phyloP scores from a whole-genome alignment of 495 filamentous ascomycete species.

The Bryoglossum gracile region DNA sequence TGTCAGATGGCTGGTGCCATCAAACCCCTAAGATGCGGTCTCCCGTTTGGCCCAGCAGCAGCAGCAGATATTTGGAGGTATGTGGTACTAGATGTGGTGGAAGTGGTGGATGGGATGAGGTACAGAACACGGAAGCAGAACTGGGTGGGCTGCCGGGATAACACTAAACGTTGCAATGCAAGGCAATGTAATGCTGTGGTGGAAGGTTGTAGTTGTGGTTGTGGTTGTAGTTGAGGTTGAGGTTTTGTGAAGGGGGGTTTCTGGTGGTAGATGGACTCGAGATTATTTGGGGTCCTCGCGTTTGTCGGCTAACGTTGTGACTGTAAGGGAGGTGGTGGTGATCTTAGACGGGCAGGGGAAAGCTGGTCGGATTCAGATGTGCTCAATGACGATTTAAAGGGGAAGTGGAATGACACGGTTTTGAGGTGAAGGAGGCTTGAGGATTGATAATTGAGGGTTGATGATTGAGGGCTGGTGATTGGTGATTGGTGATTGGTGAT shows the following conservation, averaged over 20 bases:
- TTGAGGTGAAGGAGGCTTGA: neutral
- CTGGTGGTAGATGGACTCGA: conserved; percentile 5
- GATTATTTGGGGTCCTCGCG: conserved; percentile 5
- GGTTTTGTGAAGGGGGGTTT: too few species aligned
- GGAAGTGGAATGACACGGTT: neutral
- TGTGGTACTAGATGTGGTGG: too few species aligned
- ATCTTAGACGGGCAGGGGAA: conserved; percentile 3
- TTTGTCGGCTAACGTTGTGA: too few species aligned
- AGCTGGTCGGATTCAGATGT: neutral
- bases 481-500: too few species aligned
- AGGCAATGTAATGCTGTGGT: neutral
- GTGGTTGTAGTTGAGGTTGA: too few species aligned
- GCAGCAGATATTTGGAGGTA: neutral
- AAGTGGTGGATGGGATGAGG: too few species aligned
- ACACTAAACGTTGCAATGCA: neutral
- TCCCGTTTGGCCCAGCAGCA: conserved; percentile 1
- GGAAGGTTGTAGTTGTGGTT: neutral
- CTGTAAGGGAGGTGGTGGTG: neutral
- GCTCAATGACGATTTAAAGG: neutral
- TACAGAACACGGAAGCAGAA: too few species aligned
- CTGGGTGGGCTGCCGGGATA: too few species aligned
- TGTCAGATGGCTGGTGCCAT: conserved; percentile 20
- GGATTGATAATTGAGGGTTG: too few species aligned
- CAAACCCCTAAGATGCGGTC: conserved; percentile 15
- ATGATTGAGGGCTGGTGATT: too few species aligned